phyloP scores from a whole-genome alignment of 148 eudicot genomes.

The Persicaria tinctoria region DNA sequence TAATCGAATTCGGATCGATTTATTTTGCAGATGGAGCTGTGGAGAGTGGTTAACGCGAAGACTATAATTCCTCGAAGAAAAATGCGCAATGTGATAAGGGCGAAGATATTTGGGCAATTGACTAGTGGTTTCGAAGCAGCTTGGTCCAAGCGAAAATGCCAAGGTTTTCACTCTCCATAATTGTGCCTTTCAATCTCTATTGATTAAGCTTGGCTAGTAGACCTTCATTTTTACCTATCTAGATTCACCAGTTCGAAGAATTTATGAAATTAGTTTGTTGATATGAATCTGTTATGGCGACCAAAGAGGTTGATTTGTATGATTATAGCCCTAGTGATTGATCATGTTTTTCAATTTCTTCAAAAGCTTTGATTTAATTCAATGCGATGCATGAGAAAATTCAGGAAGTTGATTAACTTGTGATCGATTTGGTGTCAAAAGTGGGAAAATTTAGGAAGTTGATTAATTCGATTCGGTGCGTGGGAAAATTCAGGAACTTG shows the following conservation, averaged over 20 bases:
- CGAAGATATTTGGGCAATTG: slow-evolving; percentile 95
- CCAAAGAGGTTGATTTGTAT: slow-evolving; percentile 53
- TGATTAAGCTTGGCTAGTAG: neutral
- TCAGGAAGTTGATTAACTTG: no score
- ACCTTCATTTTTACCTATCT: neutral
- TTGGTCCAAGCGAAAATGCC: slow-evolving; percentile 90
- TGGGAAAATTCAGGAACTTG: no score
- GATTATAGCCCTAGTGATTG: no score
- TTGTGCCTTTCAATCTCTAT: neutral
- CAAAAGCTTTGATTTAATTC: no score
- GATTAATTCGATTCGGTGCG: no score
- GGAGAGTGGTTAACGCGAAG: slow-evolving; percentile 59
- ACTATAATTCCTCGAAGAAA: slow-evolving; percentile 25
- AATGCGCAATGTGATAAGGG: slow-evolving; percentile 45
- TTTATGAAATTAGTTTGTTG: neutral
- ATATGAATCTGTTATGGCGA: slow-evolving; percentile 5
- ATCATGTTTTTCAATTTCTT: no score
- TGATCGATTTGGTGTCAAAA: no score
- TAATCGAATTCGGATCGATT: neutral
- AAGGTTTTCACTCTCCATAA: slow-evolving; percentile 36
- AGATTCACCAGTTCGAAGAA: neutral
- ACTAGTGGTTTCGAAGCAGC: slow-evolving; percentile 87
- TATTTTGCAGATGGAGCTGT: slow-evolving; percentile 49
- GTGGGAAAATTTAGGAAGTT: no score
- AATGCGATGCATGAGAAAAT: no score